phyloP scores from a whole-genome alignment of 179 eudicot species.

The Heliamphora ciliata region DNA sequence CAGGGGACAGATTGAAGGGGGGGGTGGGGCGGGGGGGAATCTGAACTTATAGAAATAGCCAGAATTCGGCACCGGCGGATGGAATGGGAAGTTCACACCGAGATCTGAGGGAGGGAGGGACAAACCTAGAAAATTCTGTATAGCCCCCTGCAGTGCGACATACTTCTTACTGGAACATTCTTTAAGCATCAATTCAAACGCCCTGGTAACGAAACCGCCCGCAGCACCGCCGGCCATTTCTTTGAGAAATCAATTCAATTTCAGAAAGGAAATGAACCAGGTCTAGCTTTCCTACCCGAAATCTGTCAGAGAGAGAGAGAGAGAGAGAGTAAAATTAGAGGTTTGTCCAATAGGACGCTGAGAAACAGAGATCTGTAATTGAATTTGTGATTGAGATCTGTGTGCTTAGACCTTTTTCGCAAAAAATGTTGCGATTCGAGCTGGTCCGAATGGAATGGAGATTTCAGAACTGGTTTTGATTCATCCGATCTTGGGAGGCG shows the following conservation, averaged over 20 bases:
- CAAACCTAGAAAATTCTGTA: conserved; percentile 62
- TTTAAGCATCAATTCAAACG: conserved; percentile 86
- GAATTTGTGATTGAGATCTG: not conserved
- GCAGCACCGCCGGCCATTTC: conserved; percentile 70
- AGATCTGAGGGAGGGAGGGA: conserved; percentile 4
- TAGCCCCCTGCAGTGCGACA: conserved; percentile 58
- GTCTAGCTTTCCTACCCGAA: not conserved
- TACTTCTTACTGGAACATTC: conserved; percentile 70
- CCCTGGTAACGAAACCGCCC: conserved; percentile 80
- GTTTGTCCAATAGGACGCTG: not conserved
- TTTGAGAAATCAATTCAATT: not conserved
- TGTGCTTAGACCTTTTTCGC: not conserved
- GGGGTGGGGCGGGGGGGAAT: too few relatives aligned
- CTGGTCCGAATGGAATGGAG: too few relatives aligned
- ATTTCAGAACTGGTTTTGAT: too few relatives aligned
- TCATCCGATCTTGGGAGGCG: too few relatives aligned
- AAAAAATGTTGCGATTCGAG: not conserved
- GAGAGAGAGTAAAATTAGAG: not conserved
- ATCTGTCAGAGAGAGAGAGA: not conserved
- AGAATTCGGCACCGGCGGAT: not conserved
- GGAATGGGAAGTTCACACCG: not conserved
- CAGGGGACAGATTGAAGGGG: too few relatives aligned
- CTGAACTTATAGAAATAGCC: not conserved
- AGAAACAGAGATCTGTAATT: not conserved
- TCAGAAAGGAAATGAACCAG: not conserved